A percentile compares a stretch with the other conserved stretches of the same genome.
These are phyloP conservation scores for Tuctoria greenei DNA, from an alignment of 176 grass and related monocot species.

Conservation along the genomic window DNA sequence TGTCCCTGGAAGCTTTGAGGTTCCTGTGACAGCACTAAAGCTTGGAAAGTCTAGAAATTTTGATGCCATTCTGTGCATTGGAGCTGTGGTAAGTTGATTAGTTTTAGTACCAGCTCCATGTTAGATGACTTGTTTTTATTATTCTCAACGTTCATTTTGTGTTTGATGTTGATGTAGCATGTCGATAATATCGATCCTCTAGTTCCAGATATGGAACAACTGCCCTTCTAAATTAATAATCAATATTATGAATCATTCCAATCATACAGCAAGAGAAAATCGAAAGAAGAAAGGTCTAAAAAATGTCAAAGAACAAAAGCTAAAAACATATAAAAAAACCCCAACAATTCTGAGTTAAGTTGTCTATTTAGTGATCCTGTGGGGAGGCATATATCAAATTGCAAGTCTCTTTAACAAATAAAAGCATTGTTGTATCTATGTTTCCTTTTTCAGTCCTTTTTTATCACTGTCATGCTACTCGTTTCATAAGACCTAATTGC, in stretches of 20 bases:
- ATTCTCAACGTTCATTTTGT: background rate
- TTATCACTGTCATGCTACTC: background rate
- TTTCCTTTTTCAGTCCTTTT: constrained; percentile 17
- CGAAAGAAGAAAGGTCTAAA: too few species aligned
- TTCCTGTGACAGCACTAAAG: constrained; percentile 81
- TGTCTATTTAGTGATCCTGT: background rate
- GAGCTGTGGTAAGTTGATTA: constrained; percentile 73
- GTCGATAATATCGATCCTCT: background rate
- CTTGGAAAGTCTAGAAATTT: constrained; percentile 85
- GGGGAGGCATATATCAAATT: constrained; percentile 5
- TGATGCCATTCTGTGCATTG: constrained; percentile 93
- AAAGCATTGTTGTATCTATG: background rate
- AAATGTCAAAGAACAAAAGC: background rate
- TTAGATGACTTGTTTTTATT: constrained; percentile 8
- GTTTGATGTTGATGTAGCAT: constrained; percentile 27
- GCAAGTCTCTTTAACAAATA: background rate
- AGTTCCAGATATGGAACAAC: too few species aligned
- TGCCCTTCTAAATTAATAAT: too few species aligned
- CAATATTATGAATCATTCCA: background rate
- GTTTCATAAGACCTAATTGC: background rate
- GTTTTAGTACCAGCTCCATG: constrained; percentile 1
- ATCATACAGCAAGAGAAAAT: background rate
- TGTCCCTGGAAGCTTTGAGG: constrained; percentile 97
- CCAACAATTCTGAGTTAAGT: background rate
- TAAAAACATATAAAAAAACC: background rate